Evolutionary conservation across 192 early-diverging fungal species (phyloP), one percentile per base, ranked within the genome.

Genomic region (Linnemannia elongata): DNA sequence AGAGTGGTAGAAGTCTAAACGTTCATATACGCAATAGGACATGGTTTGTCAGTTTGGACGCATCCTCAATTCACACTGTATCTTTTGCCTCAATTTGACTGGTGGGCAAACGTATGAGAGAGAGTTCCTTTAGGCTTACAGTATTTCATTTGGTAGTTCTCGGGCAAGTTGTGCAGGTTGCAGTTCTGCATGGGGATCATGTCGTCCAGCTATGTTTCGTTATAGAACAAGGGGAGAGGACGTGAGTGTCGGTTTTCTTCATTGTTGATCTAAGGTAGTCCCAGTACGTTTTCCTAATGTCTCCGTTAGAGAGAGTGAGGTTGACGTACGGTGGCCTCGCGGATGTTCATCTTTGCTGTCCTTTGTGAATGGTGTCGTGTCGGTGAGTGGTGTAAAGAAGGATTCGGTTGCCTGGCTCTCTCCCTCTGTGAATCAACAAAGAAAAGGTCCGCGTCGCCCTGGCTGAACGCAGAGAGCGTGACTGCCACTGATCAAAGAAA

Each of bases 91-190:
- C 20, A 69, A 17, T 45, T 66, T 18, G 77, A 18, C 33, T 55
- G 6, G 6, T 27, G 55, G 38, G 6, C 33, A 68, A 68, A n/a
- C 8, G 5, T 41, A 24, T 41, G 20, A 71, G 39, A 70, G 49
- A 52, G 20, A 52, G 6, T 22, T 4, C 17, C 3, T 20, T 52
- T 52, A 0, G 15, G 17, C n/a, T 93, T 93, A 92, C 95, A 99
- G 91, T 99, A 99, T 90, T 99, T 99, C 96, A 99, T 98, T 86
- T 97, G 96, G 89, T 99, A 99, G 94, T 99, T 99, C 91, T 99
- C 99, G 13, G 99, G 99, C 52, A 99, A 92, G 89, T 99, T 99
- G 75, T 93, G 92, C 75, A 99, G 91, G 90, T 99, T 99, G 94
- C 97, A 99, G 81, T 96, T 94, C 90, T 99, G 99, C 94, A 99